Percentiles rank a stretch among this genome's conserved stretches.
These are phyloP conservation scores for Cercophora scortea DNA, from an alignment of 495 filamentous ascomycete genomes.

Conservation along the genomic window DNA sequence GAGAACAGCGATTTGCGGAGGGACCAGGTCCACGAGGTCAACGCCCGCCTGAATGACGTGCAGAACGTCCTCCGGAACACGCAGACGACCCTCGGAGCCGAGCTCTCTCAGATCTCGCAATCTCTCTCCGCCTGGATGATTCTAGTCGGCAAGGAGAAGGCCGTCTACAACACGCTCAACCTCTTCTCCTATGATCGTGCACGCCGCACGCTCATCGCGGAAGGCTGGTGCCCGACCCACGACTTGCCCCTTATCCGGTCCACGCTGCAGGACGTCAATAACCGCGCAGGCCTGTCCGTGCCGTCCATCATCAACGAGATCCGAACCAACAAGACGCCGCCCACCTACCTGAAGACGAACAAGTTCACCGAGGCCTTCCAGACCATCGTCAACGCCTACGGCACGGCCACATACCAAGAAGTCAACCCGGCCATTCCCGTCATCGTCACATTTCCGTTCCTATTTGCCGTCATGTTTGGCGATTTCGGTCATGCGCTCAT, in stretches of 20 bases:
- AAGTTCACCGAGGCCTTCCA: slow-evolving; percentile 98
- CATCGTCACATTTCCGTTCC: slow-evolving; percentile 93
- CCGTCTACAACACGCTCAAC: slow-evolving; percentile 94
- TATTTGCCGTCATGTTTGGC: slow-evolving; percentile 99
- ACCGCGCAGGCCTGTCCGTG: slow-evolving; percentile 85
- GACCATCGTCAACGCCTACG: slow-evolving; percentile 98
- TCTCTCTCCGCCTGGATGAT: slow-evolving; percentile 93
- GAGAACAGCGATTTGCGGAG: slow-evolving; percentile 90
- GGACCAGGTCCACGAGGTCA: slow-evolving; percentile 95
- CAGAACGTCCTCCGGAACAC: slow-evolving; percentile 88
- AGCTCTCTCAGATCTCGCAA: slow-evolving; percentile 85
- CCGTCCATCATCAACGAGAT: slow-evolving; percentile 98
- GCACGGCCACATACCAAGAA: slow-evolving; percentile 92
- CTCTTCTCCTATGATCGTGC: slow-evolving; percentile 93
- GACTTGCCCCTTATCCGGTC: slow-evolving; percentile 85
- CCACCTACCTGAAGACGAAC: slow-evolving; percentile 93
- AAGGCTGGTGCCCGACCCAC: slow-evolving; percentile 94
- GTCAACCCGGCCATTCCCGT: slow-evolving; percentile 94
- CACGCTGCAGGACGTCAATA: slow-evolving; percentile 94
- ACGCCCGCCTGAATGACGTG: slow-evolving; percentile 82
- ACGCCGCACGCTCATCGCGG: slow-evolving; percentile 90
- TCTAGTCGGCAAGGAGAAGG: slow-evolving; percentile 95
- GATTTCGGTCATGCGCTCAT: slow-evolving; percentile 88
- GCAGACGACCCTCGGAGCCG: slow-evolving; percentile 88
- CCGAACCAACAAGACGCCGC: slow-evolving; percentile 89